Evolutionary conservation across 148 eudicot genomes (phyloP).

Genomic region (Agrostemma githago): DNA sequence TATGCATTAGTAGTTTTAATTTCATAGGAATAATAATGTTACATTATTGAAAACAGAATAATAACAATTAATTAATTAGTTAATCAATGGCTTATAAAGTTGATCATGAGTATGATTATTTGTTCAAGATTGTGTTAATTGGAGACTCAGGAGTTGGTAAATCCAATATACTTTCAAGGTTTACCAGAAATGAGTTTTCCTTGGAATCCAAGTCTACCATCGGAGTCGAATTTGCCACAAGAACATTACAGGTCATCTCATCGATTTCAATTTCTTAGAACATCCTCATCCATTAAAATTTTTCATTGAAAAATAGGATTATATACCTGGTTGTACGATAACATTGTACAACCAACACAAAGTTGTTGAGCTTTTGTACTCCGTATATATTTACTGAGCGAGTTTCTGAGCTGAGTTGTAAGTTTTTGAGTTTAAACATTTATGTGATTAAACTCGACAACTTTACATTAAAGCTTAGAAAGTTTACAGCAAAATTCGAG

Average conservation of each 20-base stretch:
- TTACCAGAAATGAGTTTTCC: slow-evolving; percentile 68
- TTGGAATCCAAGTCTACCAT: slow-evolving; percentile 81
- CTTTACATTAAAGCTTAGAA: too few relatives aligned
- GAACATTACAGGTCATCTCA: slow-evolving; percentile 59
- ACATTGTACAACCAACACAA: too few relatives aligned
- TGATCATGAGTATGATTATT: slow-evolving; percentile 70
- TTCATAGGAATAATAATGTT: neutral
- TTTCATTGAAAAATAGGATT: too few relatives aligned
- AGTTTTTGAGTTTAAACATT: too few relatives aligned
- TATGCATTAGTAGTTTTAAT: slow-evolving; percentile 14
- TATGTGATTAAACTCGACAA: too few relatives aligned
- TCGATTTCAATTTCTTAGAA: too few relatives aligned
- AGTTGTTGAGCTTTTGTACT: too few relatives aligned
- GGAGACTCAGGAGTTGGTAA: slow-evolving; percentile 81
- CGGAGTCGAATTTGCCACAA: slow-evolving; percentile 75
- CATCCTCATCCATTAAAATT: too few relatives aligned
- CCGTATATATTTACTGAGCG: too few relatives aligned
- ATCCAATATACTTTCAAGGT: slow-evolving; percentile 71
- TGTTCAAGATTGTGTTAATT: slow-evolving; percentile 72
- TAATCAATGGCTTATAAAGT: slow-evolving; percentile 56
- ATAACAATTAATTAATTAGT: neutral
- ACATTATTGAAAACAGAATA: neutral
- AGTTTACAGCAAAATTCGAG: too few relatives aligned
- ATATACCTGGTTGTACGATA: too few relatives aligned
- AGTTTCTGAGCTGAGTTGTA: too few relatives aligned